These are phyloP conservation scores for Paspalum vaginatum DNA, from an alignment of 176 grass and related monocot species.

Conservation along the genomic window DNA sequence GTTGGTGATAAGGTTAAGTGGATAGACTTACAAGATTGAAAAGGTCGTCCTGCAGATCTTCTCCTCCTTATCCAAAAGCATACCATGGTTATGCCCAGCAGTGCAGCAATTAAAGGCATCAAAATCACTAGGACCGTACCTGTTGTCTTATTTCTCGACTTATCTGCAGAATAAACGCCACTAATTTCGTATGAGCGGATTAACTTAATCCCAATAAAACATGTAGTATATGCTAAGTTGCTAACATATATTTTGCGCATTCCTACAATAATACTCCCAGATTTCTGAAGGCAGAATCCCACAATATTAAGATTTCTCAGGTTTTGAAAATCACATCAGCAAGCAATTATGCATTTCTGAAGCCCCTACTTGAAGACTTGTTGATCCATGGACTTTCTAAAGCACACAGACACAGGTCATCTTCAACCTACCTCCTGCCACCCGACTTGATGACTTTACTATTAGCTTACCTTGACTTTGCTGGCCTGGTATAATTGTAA, in stretches of 20 bases:
- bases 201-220: neutral
- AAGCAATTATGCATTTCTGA: too few species aligned
- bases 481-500: neutral
- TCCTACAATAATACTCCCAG: too few species aligned
- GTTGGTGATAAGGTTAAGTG: neutral
- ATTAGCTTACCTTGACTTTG: too few species aligned
- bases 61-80: constrained; percentile 35
- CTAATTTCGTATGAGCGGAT: neutral
- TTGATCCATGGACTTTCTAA: too few species aligned
- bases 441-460: too few species aligned
- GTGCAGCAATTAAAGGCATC: constrained; percentile 25
- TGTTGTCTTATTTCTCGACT: constrained; percentile 1
- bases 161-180: constrained; percentile 32
- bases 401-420: too few species aligned
- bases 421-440: too few species aligned
- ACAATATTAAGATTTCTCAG: too few species aligned
- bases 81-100: neutral
- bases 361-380: too few species aligned
- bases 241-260: too few species aligned
- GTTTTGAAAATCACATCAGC: too few species aligned
- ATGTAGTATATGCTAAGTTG: neutral
- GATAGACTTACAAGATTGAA: constrained; percentile 17
- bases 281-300: too few species aligned
- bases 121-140: constrained; percentile 34
- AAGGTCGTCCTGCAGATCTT: neutral